phyloP scores from a whole-genome alignment of 441 rosid genomes.

The Flueggea neowawraea region DNA sequence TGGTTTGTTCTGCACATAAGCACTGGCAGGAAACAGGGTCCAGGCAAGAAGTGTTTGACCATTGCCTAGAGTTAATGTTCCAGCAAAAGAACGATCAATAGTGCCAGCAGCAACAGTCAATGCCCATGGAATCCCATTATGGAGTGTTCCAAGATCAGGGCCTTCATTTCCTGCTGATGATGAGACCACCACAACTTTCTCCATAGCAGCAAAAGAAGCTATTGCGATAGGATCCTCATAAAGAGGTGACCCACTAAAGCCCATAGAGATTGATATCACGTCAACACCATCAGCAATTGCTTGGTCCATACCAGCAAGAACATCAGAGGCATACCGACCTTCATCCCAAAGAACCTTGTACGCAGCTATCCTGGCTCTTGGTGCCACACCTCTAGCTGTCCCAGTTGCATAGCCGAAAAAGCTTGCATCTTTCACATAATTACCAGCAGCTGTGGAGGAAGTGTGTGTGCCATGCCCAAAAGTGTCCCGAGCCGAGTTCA shows the following conservation, averaged over 20 bases:
- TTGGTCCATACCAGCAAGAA: slow-evolving; percentile 49
- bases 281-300: slow-evolving; percentile 53
- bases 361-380: slow-evolving; percentile 37
- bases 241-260: slow-evolving; percentile 33
- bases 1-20: slow-evolving; percentile 10
- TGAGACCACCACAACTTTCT: slow-evolving; percentile 41
- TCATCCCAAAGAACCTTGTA: slow-evolving; percentile 47
- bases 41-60: slow-evolving; percentile 27
- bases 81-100: slow-evolving; percentile 41
- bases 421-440: slow-evolving; percentile 27
- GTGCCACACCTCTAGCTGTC: slow-evolving; percentile 48
- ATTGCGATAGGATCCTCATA: slow-evolving; percentile 48
- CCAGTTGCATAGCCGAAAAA: slow-evolving; percentile 46
- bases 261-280: slow-evolving; percentile 52
- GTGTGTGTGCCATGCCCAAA: slow-evolving; percentile 45
- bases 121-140: slow-evolving; percentile 54
- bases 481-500: slow-evolving; percentile 44
- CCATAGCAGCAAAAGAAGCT: slow-evolving; percentile 55
- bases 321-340: slow-evolving; percentile 42
- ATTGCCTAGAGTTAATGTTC: slow-evolving; percentile 32
- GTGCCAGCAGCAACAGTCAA: slow-evolving; percentile 52
- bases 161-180: slow-evolving; percentile 51
- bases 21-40: slow-evolving; percentile 40
- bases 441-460: slow-evolving; percentile 42
- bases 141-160: slow-evolving; percentile 26